A percentile compares a stretch with the other conserved stretches of the same genome.
phyloP scores from a whole-genome alignment of 2,329 filamentous ascomycete species.

The Colletotrichum lindemuthianum region DNA sequence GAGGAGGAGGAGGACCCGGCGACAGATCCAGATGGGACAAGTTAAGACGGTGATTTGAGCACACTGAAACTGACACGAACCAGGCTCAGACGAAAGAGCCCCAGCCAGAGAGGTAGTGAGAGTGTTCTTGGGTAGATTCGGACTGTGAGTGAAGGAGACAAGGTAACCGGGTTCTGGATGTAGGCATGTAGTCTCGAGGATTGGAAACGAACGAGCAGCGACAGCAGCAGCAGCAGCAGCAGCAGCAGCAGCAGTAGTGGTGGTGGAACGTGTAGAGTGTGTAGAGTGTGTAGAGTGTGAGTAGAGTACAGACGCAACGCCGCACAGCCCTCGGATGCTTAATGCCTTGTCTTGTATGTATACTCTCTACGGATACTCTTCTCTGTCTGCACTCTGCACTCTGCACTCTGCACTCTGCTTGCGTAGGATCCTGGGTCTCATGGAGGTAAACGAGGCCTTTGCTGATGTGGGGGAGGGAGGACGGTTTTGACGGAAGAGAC shows the following conservation, averaged over 20 bases:
- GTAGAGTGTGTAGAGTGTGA: slow-evolving; percentile 32
- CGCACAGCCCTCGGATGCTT: slow-evolving; percentile 42
- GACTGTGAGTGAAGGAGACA: slow-evolving; percentile 36
- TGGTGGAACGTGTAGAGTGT: no score
- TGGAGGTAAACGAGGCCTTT: slow-evolving; percentile 40
- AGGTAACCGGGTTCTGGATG: neutral
- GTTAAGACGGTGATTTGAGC: slow-evolving; percentile 37
- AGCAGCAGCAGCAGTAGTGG: no score
- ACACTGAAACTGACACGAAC: slow-evolving; percentile 43
- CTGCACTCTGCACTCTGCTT: no score
- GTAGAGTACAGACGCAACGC: slow-evolving; percentile 38
- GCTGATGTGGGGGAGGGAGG: slow-evolving; percentile 44
- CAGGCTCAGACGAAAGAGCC: slow-evolving; percentile 40
- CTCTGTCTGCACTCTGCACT: no score
- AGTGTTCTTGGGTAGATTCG: slow-evolving; percentile 22
- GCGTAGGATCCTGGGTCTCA: no score
- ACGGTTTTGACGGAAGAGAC: slow-evolving; percentile 47
- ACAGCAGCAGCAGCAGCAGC: neutral
- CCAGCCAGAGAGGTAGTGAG: slow-evolving; percentile 35
- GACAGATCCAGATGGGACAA: slow-evolving; percentile 39
- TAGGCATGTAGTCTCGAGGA: no score
- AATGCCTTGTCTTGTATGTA: slow-evolving; percentile 46
- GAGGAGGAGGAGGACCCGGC: slow-evolving; percentile 38
- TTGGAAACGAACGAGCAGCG: neutral
- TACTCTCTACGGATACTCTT: no score